Evolutionary conservation across 2,329 filamentous ascomycete species (phyloP).

Genomic region (Aspergillus viridinutans): DNA sequence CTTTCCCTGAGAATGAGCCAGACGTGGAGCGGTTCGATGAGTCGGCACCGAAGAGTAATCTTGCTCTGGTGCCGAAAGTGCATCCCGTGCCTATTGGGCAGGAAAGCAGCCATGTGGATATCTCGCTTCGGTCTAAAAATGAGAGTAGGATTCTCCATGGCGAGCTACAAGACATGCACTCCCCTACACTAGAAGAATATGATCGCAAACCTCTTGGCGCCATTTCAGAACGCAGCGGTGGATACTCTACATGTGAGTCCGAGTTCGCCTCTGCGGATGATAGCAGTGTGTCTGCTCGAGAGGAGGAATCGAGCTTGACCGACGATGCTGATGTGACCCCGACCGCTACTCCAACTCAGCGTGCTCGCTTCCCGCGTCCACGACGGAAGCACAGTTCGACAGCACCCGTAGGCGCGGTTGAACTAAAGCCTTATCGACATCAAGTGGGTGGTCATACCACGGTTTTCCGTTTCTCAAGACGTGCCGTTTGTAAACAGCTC

Average conservation of each 20-base stretch:
- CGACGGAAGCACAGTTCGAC: constrained; percentile 27
- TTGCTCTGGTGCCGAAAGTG: constrained; percentile 26
- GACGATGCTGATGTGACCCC: constrained; percentile 52
- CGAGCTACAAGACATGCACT: constrained; percentile 45
- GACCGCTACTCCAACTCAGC: constrained; percentile 41
- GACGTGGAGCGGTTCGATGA: constrained; percentile 22
- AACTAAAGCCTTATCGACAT: constrained; percentile 93
- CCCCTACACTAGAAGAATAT: constrained; percentile 36
- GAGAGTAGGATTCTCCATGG: constrained; percentile 59
- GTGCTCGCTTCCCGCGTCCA: constrained; percentile 20
- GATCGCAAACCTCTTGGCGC: constrained; percentile 33
- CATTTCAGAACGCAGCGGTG: constrained; percentile 34
- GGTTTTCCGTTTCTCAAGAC: constrained; percentile 88
- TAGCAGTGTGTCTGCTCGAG: constrained; percentile 38
- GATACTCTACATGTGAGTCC: constrained; percentile 42
- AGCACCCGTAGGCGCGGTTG: constrained; percentile 77
- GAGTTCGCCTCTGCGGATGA: constrained; percentile 43
- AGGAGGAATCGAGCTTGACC: constrained; percentile 51
- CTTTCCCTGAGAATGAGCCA: constrained; percentile 17
- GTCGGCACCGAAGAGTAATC: constrained; percentile 22
- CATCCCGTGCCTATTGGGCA: constrained; percentile 22
- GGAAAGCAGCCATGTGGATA: constrained; percentile 54
- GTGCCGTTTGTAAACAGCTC: constrained; percentile 95
- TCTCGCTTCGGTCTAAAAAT: constrained; percentile 57
- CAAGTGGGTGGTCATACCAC: constrained; percentile 97